Base-by-base conservation (phyloP, 2,329 filamentous ascomycete species). In the Cercospora janseana region DNA sequence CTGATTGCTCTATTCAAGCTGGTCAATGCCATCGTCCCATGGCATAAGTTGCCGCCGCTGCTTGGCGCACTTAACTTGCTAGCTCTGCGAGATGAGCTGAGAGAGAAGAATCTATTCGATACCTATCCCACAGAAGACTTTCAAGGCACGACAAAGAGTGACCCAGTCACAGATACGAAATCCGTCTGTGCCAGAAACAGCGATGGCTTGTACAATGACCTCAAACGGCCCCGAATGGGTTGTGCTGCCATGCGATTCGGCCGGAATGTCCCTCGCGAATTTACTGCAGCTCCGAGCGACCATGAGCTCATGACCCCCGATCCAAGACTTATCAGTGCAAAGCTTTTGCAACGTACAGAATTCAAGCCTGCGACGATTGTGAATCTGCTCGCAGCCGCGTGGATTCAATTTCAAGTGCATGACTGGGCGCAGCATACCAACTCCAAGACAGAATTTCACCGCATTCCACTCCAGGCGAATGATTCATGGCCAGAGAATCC, bases 371-470 rank as follows among this genome's bases (percentile, higher is more conserved):
- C 73, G 0, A 75, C 71, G 0, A 72, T 65, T 1, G 48, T 76
- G 49, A 77, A 76, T 48, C 54, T 76, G 29, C 61, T 76, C 5
- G 73, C 73, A 2, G 73, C 73, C 10, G 73, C 73, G 1, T 76
- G 73, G 72, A 75, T 76, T n/a, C 74, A 77, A 54, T 75, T 76
- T 45, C 72, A 75, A 48, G 69, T 69, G 0, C 73, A 75, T 47
- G 72, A 73, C 50, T 74, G 71, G 71, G 21, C n/a, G 15, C 31
- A 40, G 32, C 51, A 54, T 38, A 56, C 43, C 15, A 28, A 41
- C 10, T 26, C 35, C 37, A 34, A 52, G 40, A 52, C 44, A n/a
- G 49, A 40, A 47, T 44, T 46, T n/a, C 52, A 52, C 23, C 34
- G 56, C 13, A 34, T 58, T 13, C 51, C 54, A 4, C 51, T 58